Percentiles rank a stretch among this genome's conserved stretches.
Evolutionary conservation across 176 grass and related monocot species (phyloP).

Genomic region (Triticum monococcum): DNA sequence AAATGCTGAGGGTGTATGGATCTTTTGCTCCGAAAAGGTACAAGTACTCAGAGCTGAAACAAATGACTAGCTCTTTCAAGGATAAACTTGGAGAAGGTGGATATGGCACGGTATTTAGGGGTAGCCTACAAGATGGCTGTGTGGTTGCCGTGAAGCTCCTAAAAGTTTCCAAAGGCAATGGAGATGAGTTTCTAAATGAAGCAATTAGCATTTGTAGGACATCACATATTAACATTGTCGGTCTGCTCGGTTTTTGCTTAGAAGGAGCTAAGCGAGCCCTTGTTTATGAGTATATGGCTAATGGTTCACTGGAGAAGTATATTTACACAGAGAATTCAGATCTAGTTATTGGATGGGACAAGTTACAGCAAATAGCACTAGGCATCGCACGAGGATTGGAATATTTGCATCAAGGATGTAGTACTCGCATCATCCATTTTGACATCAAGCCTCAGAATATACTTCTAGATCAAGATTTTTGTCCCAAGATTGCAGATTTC

Average conservation of each 20-base stretch:
- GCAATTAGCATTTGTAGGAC: conserved; percentile 32
- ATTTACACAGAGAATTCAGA: conserved; percentile 37
- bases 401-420: conserved; percentile 62
- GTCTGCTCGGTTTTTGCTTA: conserved; percentile 50
- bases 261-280: conserved; percentile 49
- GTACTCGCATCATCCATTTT: conserved; percentile 66
- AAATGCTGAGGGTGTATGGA: conserved; percentile 28
- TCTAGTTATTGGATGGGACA: conserved; percentile 34
- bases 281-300: conserved; percentile 63
- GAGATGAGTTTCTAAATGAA: too few species aligned
- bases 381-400: conserved; percentile 57
- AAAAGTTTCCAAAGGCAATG: conserved; percentile 16
- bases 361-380: conserved; percentile 55
- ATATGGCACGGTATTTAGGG: conserved; percentile 54
- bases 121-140: conserved; percentile 27
- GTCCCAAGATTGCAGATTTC: conserved; percentile 72
- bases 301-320: conserved; percentile 62
- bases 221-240: conserved; percentile 59
- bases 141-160: conserved; percentile 49
- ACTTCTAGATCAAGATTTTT: conserved; percentile 51
- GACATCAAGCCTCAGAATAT: conserved; percentile 80
- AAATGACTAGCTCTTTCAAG: conserved; percentile 51
- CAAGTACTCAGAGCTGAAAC: conserved; percentile 50
- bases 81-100: conserved; percentile 60
- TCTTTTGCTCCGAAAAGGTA: conserved; percentile 44